Base-by-base conservation (phyloP, 2,329 filamentous ascomycete genomes). In the Ceratocystis papillata region DNA sequence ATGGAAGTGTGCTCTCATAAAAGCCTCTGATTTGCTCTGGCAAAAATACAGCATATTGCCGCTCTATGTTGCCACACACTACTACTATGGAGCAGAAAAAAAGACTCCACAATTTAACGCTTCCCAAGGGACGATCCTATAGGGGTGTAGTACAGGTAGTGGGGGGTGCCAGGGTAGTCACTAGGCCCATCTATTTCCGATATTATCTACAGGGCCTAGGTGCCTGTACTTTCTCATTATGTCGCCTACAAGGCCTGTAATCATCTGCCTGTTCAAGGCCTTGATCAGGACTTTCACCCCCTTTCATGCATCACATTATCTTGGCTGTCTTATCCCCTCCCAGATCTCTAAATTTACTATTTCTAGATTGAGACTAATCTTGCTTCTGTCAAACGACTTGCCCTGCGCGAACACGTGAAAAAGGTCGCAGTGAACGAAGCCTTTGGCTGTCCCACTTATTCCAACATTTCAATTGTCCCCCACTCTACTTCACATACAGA, bases 31-130 rank as follows among this genome's bases (percentile, higher is more conserved):
- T 59, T 59, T 59, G 55, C 17, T 33, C 28, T n/a, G 28, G 15
- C 60, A 28, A 62, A 48, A 53, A 25, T 25, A 12, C 37, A 15
- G 37, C 12, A 3, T 41, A 5, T 41, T 41, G 4, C 37, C 37
- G 37, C 3, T 37, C 33, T 12, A 37, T 37, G 33, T 37, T 37
- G 33, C 33, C 33, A 37, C 33, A 37, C 3, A 3, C 22, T 3
- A 25, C 22, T 41, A 6, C 59, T 45, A n/a, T 44, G 15, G 20
- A 62, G 60, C 12, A 59, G 3, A 41, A 41, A 41, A 37, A 41
- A 41, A n/a, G 30, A 25, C 60, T 48, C 41, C 45, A 48, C 17
- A 48, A 46, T 62, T 62, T 62, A 46, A 62, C 25, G 44, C 44
- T 45, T 28, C 41, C 44, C 37, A 41, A 46, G n/a, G 25, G 60